Conservation (phyloP, 1,284 basidiomycete species). For the Pseudozyma sp. region DNA sequence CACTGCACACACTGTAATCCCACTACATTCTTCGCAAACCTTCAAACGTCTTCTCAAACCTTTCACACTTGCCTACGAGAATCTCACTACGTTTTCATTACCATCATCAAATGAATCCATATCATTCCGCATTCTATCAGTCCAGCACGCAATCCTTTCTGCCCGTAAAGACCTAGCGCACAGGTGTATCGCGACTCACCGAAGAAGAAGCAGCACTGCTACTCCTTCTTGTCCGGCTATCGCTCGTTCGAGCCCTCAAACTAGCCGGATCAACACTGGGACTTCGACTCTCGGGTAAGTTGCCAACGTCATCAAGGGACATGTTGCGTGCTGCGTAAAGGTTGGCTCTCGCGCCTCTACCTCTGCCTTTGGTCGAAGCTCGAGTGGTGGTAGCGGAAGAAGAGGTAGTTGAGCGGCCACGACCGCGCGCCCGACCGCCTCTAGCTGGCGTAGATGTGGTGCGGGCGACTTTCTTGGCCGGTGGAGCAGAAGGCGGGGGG, state of each 20-base stretch:
- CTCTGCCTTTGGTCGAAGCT: slow-evolving; percentile 5
- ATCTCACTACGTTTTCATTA: no score
- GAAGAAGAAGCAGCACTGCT: slow-evolving; percentile 13
- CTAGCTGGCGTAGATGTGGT: background rate
- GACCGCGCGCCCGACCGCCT: background rate
- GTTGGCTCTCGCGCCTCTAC: slow-evolving; percentile 14
- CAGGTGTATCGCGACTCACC: background rate
- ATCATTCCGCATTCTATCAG: no score
- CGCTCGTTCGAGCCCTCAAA: slow-evolving; percentile 13
- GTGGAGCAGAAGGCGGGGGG: background rate
- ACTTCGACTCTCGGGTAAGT: slow-evolving; percentile 30
- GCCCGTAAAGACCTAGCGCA: background rate
- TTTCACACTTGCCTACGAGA: no score
- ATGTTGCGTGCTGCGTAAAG: slow-evolving; percentile 46
- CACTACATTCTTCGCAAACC: no score
- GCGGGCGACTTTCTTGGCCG: slow-evolving; percentile 5
- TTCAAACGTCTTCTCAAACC: no score
- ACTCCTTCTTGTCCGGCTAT: slow-evolving; percentile 8
- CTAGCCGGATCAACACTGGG: slow-evolving; percentile 33
- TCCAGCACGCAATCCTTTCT: background rate
- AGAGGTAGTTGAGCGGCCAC: background rate
- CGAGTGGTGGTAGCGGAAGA: background rate
- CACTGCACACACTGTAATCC: no score
- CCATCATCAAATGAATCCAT: no score
- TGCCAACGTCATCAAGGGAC: slow-evolving; percentile 42